phyloP scores from a whole-genome alignment of 2,329 filamentous ascomycete genomes.

The Raffaelea albimanens region DNA sequence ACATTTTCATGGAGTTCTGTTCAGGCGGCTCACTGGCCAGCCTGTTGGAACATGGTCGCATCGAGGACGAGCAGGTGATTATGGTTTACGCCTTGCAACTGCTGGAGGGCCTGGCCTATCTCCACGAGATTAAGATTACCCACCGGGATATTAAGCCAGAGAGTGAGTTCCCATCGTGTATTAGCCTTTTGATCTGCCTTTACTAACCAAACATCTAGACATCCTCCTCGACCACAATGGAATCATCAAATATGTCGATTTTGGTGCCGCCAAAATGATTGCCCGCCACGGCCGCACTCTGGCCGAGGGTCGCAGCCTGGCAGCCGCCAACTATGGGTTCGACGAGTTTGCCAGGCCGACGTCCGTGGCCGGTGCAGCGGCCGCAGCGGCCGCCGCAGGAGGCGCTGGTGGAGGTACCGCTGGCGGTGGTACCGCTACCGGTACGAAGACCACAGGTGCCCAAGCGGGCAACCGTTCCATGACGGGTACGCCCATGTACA shows the following conservation, averaged over 20 bases:
- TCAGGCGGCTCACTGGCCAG: conserved; percentile 86
- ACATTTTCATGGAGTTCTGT: conserved; percentile 99
- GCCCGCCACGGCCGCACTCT: conserved; percentile 86
- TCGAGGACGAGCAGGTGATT: conserved; percentile 95
- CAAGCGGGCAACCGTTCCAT: conserved; percentile 67
- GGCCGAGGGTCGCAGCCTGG: conserved; percentile 46
- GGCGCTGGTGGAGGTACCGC: neutral
- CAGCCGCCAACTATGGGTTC: neutral
- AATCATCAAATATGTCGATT: conserved; percentile 98
- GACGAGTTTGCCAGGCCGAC: neutral
- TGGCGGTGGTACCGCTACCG: neutral
- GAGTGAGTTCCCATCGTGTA: conserved; percentile 48
- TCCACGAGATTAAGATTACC: conserved; percentile 85
- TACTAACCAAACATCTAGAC: conserved; percentile 39
- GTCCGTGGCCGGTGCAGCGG: neutral
- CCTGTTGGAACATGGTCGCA: conserved; percentile 86
- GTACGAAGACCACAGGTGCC: conserved; percentile 12
- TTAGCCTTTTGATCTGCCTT: neutral
- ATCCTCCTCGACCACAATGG: conserved; percentile 95
- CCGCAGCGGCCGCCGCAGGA: neutral
- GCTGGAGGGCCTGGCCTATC: conserved; percentile 84
- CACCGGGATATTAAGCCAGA: conserved; percentile 98
- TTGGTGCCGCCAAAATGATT: conserved; percentile 94
- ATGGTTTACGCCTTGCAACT: conserved; percentile 95
- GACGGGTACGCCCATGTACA: conserved; percentile 99